Conservation (phyloP, 2,329 filamentous ascomycete species). For the Colletotrichum sp. region DNA sequence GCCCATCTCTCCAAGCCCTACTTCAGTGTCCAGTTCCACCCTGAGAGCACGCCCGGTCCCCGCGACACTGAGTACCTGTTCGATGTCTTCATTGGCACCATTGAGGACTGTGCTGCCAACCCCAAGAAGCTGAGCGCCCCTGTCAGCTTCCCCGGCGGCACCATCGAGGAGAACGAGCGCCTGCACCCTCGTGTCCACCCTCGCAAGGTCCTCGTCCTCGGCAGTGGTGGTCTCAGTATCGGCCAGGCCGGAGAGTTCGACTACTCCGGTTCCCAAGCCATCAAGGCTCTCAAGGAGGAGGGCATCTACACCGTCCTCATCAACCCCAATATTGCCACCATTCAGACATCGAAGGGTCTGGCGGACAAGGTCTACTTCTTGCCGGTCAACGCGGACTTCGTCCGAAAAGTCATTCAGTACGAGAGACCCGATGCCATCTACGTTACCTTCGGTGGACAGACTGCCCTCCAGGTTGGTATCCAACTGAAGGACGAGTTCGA, state of each 20-base stretch:
- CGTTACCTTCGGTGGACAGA: slow-evolving; percentile 97
- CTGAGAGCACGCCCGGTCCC: slow-evolving; percentile 94
- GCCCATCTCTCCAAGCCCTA: slow-evolving; percentile 84
- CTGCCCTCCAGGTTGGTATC: slow-evolving; percentile 94
- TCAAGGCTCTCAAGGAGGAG: slow-evolving; percentile 97
- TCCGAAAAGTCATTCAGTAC: slow-evolving; percentile 95
- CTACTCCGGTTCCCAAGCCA: slow-evolving; percentile 97
- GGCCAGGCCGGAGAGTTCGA: slow-evolving; percentile 98
- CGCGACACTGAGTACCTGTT: slow-evolving; percentile 97
- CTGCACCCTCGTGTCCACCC: slow-evolving; percentile 80
- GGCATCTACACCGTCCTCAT: slow-evolving; percentile 98
- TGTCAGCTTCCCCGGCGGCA: slow-evolving; percentile 87
- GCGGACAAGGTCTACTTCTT: slow-evolving; percentile 99
- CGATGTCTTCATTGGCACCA: slow-evolving; percentile 91
- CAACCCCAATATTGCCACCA: slow-evolving; percentile 99
- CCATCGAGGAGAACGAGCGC: slow-evolving; percentile 77
- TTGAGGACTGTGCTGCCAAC: slow-evolving; percentile 74
- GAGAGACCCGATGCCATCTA: slow-evolving; percentile 97
- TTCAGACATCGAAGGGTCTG: slow-evolving; percentile 96
- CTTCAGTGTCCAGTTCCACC: slow-evolving; percentile 99
- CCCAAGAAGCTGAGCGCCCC: slow-evolving; percentile 71
- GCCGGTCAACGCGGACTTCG: slow-evolving; percentile 95
- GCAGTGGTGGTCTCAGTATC: slow-evolving; percentile 94
- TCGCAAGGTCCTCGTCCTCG: slow-evolving; percentile 94
- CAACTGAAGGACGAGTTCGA: slow-evolving; percentile 98